phyloP scores from a whole-genome alignment of 2,329 filamentous ascomycete species.

The Trichoderma oligosporum region DNA sequence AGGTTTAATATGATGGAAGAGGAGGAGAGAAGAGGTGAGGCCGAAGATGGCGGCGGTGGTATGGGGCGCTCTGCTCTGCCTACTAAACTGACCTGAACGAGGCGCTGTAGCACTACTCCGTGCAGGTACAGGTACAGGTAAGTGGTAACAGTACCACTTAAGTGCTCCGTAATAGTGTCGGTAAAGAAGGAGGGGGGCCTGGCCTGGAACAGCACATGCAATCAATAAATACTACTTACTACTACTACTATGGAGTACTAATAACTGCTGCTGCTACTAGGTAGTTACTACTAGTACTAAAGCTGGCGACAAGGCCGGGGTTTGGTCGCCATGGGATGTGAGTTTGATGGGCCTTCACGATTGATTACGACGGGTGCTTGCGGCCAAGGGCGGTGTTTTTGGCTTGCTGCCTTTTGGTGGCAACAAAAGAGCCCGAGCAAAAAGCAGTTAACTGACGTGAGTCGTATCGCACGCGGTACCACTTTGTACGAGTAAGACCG shows the following conservation, averaged over 20 bases:
- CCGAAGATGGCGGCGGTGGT: conserved; percentile 16
- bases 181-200: neutral
- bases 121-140: conserved; percentile 3
- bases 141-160: no score
- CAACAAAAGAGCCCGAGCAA: neutral
- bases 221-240: neutral
- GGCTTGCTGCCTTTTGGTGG: neutral
- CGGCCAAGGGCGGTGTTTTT: conserved; percentile 17
- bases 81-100: neutral
- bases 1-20: neutral
- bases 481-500: no score
- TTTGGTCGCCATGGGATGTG: neutral
- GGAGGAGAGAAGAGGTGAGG: conserved; percentile 7
- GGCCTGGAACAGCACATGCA: neutral
- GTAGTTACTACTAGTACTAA: neutral
- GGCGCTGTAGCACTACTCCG: no score
- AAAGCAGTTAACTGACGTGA: no score
- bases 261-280: no score
- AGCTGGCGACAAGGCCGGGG: conserved; percentile 5
- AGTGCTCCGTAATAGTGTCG: no score
- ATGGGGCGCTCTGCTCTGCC: neutral
- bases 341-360: neutral
- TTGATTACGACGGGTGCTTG: conserved; percentile 12
- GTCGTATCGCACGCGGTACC: neutral
- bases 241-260: no score